These are phyloP conservation scores for Penicillium samsonianum DNA, from an alignment of 495 filamentous ascomycete genomes.

Conservation along the genomic window DNA sequence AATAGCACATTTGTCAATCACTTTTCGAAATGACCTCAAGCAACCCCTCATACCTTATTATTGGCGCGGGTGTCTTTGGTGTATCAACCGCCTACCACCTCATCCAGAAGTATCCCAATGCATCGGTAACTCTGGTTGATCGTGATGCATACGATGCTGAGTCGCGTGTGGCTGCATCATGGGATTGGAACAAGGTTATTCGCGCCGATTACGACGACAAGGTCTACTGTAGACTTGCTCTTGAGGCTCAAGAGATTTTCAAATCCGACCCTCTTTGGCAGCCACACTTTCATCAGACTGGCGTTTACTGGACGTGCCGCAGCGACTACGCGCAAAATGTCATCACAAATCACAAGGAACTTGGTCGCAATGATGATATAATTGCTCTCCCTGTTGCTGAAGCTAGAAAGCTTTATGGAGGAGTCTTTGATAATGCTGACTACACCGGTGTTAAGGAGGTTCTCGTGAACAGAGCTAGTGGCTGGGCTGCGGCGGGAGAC, in stretches of 20 bases:
- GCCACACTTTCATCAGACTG: conserved; percentile 58
- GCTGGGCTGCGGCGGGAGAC: conserved; percentile 63
- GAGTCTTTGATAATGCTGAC: conserved; percentile 55
- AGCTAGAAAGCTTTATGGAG: conserved; percentile 45
- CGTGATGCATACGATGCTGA: conserved; percentile 48
- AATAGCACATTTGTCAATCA: background rate
- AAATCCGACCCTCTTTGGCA: conserved; percentile 52
- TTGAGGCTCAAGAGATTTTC: conserved; percentile 59
- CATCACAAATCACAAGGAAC: conserved; percentile 50
- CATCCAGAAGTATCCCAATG: conserved; percentile 48
- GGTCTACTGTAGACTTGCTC: conserved; percentile 57
- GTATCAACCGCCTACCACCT: conserved; percentile 65
- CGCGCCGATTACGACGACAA: conserved; percentile 64
- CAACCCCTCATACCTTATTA: conserved; percentile 54
- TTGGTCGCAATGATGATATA: conserved; percentile 44
- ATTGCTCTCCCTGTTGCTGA: conserved; percentile 45
- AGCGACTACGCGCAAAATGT: conserved; percentile 49
- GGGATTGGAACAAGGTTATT: conserved; percentile 69
- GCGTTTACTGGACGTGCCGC: conserved; percentile 50
- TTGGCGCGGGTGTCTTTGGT: conserved; percentile 68
- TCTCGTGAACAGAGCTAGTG: conserved; percentile 54
- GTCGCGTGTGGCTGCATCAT: conserved; percentile 55
- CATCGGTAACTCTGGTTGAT: conserved; percentile 59
- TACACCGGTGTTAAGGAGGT: conserved; percentile 53
- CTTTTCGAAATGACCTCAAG: conserved; percentile 21